Conservation (phyloP, 352 stramenopile genomes). For the Phytopythium delawarense region DNA sequence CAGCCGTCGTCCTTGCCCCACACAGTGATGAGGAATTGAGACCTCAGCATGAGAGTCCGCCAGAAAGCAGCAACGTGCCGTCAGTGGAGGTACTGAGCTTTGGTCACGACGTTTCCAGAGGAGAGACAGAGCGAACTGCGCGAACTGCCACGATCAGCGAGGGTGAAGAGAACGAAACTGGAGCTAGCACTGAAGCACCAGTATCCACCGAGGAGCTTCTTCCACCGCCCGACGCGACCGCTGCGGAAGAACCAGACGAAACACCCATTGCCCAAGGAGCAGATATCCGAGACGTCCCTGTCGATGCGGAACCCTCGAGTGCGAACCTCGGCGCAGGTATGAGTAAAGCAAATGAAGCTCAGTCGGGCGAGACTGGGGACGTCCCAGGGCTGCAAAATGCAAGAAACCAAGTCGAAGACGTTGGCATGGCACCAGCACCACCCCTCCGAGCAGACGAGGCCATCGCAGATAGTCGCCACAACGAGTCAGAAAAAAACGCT, state of each 20-base stretch:
- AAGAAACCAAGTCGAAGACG: too few relatives aligned
- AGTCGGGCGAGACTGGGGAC: neutral
- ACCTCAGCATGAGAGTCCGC: neutral
- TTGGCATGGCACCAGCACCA: neutral
- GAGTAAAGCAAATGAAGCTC: neutral
- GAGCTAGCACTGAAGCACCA: neutral
- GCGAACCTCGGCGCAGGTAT: neutral
- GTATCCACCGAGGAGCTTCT: neutral
- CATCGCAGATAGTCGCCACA: neutral
- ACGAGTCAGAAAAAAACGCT: neutral
- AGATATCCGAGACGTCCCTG: neutral
- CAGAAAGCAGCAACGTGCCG: neutral
- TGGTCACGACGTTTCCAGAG: neutral
- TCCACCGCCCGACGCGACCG: neutral
- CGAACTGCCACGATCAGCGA: neutral
- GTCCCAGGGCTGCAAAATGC: neutral
- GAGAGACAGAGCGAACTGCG: neutral
- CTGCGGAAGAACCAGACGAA: neutral
- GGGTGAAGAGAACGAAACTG: conserved; percentile 1
- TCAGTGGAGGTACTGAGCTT: neutral
- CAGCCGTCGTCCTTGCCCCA: neutral
- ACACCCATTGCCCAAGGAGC: neutral
- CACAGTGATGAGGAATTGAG: neutral
- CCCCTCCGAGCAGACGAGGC: neutral
- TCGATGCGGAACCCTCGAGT: neutral